These are phyloP conservation scores for Oryza nivara DNA, from an alignment of 176 grass and related monocot genomes.

Conservation along the genomic window DNA sequence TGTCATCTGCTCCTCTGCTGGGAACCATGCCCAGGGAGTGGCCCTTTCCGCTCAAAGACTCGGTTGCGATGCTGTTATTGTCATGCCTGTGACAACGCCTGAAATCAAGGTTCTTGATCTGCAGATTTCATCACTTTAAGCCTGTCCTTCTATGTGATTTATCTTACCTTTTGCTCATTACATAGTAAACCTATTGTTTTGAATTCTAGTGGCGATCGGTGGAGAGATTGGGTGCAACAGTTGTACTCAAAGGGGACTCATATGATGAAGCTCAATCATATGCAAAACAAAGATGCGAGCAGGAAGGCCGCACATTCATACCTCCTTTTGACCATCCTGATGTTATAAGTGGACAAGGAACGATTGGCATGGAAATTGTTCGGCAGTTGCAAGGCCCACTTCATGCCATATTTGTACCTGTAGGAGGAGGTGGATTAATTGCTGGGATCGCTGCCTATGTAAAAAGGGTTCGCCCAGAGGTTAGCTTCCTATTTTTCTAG, in stretches of 20 bases:
- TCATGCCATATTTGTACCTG: conserved; percentile 99
- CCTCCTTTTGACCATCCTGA: conserved; percentile 99
- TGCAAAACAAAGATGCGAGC: conserved; percentile 77
- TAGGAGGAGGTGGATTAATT: conserved; percentile 97
- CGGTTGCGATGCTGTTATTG: conserved; percentile 90
- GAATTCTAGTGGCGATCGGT: conserved; percentile 84
- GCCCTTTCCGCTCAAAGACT: conserved; percentile 85
- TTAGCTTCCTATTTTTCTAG: conserved; percentile 25
- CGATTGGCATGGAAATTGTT: conserved; percentile 98
- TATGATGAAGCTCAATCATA: conserved; percentile 96
- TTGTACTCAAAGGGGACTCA: conserved; percentile 83
- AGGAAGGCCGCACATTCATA: conserved; percentile 88
- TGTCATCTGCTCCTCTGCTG: conserved; percentile 97
- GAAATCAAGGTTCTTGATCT: conserved; percentile 85
- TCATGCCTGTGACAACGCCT: conserved; percentile 98
- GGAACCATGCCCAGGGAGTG: conserved; percentile 99
- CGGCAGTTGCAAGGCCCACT: conserved; percentile 74
- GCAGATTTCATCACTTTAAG: conserved; percentile 10
- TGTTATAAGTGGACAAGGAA: conserved; percentile 90
- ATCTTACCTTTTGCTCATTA: conserved; percentile 2
- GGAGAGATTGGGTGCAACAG: conserved; percentile 86
- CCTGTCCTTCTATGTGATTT: neutral
- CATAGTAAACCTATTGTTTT: conserved; percentile 31
- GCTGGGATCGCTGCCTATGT: conserved; percentile 99
- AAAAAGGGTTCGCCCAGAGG: conserved; percentile 96